Evolutionary conservation across 768 basidiomycete species (phyloP), one percentile per base, ranked within the genome.

Genomic region (Tricholoma furcatifolium): DNA sequence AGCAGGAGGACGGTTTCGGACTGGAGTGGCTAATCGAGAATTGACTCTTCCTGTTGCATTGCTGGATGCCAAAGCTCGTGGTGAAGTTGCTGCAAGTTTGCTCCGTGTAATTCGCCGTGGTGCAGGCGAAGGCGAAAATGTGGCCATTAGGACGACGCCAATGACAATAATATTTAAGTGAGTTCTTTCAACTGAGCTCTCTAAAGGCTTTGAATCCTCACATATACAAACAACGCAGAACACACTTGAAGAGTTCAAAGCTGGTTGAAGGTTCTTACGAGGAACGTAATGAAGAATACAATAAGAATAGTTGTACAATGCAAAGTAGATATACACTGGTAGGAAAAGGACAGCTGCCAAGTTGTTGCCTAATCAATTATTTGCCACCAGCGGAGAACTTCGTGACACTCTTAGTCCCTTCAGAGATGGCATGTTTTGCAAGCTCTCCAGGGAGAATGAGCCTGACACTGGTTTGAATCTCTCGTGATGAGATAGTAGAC

Each of bases 401-500:
- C 50, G 55, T 47, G 6, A 57, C 58, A 17, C 56, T 59, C 41
- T 53, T 60, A 27, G 46, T 51, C 55, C 89, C 89, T 74, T 92
- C 90, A 6, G 88, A 91, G 72, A 91, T 91, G 61, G 90, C 90
- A 65, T 91, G 90, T 77, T 92, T 91, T 53, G 88, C 86, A 41
- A 92, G 79, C 69, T 91, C 89, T 73, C 88, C 90, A 48, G 89
- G 88, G 32, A 93, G 80, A 66, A 93, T 91, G 57, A 91, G 76
- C 52, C 90, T 82, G 35, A 92, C 91, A 32, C 83, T 78, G 1
- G 90, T 93, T 73, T 93, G 90, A 65, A 93, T 93, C 71, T 93
- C 90, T 47, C 90, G 87, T 39, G 88, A 91, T n/a, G 91, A 91
- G 69, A 93, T 91, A 14, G 90, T 93, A 3, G 89, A 91, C 75